Evolutionary conservation across 2,329 filamentous ascomycete genomes (phyloP).

Genomic region (Xylaria sp.): DNA sequence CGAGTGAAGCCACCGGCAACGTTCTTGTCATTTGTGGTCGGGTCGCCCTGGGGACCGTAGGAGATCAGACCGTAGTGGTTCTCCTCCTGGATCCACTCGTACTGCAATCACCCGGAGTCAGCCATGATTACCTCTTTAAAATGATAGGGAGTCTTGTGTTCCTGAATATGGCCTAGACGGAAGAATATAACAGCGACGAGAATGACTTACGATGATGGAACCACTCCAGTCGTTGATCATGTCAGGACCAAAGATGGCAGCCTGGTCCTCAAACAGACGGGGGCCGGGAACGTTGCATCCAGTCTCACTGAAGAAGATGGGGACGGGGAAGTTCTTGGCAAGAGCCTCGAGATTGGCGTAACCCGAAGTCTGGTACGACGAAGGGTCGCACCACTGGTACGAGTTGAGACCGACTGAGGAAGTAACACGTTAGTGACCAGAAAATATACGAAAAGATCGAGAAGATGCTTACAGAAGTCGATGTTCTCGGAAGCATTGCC

Average conservation of each 20-base stretch:
- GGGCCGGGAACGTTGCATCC: constrained; percentile 67
- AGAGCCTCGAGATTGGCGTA: constrained; percentile 64
- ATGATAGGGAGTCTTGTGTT: not conserved
- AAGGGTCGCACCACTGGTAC: constrained; percentile 70
- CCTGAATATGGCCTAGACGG: not conserved
- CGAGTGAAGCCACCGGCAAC: constrained; percentile 63
- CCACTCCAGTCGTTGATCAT: constrained; percentile 71
- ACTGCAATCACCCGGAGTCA: constrained; percentile 3
- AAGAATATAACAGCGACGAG: not conserved
- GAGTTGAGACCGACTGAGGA: constrained; percentile 63
- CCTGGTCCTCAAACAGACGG: constrained; percentile 65
- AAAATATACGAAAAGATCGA: no score
- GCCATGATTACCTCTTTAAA: not conserved
- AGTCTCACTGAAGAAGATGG: constrained; percentile 85
- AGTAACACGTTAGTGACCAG: constrained; percentile 1
- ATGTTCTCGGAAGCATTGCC: constrained; percentile 61
- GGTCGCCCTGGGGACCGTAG: constrained; percentile 59
- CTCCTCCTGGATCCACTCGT: constrained; percentile 74
- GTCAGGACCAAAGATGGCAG: constrained; percentile 66
- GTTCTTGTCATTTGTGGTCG: constrained; percentile 47
- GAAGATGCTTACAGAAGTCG: constrained; percentile 57
- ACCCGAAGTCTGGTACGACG: constrained; percentile 56
- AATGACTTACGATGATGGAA: constrained; percentile 53
- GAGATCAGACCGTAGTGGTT: constrained; percentile 79
- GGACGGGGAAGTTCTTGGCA: constrained; percentile 68